Conservation (phyloP, 257 asterid genomes). For the Paulownia fortunei region DNA sequence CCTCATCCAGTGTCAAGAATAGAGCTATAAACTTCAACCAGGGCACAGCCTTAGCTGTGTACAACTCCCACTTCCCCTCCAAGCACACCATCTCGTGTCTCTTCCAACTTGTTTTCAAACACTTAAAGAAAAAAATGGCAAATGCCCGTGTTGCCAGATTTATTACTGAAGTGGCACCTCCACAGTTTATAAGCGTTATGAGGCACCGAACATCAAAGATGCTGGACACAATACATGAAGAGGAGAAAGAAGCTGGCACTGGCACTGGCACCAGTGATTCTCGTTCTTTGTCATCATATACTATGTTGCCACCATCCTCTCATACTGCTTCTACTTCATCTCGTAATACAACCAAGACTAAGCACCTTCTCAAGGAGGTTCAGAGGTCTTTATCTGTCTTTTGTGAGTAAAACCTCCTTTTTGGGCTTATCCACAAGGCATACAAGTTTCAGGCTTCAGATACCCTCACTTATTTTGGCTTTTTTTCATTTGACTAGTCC, state of each 20-base stretch:
- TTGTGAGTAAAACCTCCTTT: not conserved
- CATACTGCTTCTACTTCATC: constrained; percentile 5
- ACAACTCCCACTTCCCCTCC: constrained; percentile 12
- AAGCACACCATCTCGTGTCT: not conserved
- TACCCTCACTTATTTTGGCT: not conserved
- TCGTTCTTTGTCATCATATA: constrained; percentile 9
- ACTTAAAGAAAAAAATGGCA: constrained; percentile 44
- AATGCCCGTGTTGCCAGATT: constrained; percentile 60
- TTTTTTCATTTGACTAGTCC: not conserved
- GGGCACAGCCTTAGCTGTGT: not conserved
- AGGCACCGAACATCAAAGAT: constrained; percentile 57
- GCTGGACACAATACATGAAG: constrained; percentile 77
- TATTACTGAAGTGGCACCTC: constrained; percentile 63
- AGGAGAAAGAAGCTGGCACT: constrained; percentile 54
- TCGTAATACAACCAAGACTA: constrained; percentile 6
- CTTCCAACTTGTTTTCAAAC: too few species aligned
- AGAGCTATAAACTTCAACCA: constrained; percentile 38
- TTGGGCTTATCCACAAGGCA: not conserved
- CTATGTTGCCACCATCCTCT: not conserved
- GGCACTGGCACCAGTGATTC: not conserved
- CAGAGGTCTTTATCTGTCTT: constrained; percentile 34
- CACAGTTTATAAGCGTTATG: constrained; percentile 56
- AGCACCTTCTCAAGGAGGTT: constrained; percentile 28
- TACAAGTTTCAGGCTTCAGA: not conserved
- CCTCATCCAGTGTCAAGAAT: constrained; percentile 2